Evolutionary conservation across 2,329 filamentous ascomycete species (phyloP).

Genomic region (Fusarium xylarioides): DNA sequence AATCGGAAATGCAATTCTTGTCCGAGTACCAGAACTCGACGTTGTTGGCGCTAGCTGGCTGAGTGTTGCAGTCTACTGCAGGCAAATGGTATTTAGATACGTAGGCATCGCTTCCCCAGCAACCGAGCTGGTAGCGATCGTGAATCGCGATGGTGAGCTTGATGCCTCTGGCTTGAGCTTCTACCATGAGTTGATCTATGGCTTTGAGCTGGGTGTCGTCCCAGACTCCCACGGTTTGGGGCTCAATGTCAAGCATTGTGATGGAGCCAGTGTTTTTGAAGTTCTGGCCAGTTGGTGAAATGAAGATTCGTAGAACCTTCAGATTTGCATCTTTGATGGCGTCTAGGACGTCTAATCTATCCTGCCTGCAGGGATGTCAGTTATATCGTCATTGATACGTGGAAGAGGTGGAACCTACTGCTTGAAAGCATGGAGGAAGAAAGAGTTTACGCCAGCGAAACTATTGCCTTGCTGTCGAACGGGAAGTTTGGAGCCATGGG

Average conservation of each 20-base stretch:
- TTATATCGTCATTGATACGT: accelerated
- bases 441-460: not conserved
- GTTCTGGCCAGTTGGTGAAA: not conserved
- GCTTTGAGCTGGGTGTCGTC: not conserved
- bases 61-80: not conserved
- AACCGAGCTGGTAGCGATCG: not conserved
- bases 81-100: not conserved
- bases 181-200: not conserved
- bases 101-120: not conserved
- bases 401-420: accelerated
- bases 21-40: not conserved
- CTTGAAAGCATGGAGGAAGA: not conserved
- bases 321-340: not conserved
- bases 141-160: not conserved
- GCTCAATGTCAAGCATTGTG: not conserved
- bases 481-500: not conserved
- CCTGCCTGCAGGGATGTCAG: not conserved
- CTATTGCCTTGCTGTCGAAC: not conserved
- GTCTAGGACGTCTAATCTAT: not conserved
- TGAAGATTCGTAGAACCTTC: not conserved
- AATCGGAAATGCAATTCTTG: not conserved
- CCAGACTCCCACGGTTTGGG: not conserved
- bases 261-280: not conserved
- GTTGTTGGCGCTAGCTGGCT: not conserved
- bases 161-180: not conserved